A percentile compares a stretch with the other conserved stretches of the same genome.
Conservation (phyloP, 1,284 basidiomycete genomes). For the Trametes hirsuta region DNA sequence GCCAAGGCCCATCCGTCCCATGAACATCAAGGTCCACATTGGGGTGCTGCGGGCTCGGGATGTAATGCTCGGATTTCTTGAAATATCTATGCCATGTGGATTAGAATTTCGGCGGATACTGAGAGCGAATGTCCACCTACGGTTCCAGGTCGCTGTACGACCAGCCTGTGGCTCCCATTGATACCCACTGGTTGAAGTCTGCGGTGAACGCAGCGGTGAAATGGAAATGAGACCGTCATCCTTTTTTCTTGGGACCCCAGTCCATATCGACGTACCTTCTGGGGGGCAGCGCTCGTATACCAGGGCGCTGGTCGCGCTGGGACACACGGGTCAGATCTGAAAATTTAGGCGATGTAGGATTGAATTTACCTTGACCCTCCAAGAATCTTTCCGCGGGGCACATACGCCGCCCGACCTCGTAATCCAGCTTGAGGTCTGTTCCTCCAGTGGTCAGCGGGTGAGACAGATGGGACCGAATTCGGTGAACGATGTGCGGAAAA, state of each 20-base stretch:
- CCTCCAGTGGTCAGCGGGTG: no score
- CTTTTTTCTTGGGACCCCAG: background rate
- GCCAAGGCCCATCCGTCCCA: conserved; percentile 28
- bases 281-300: conserved; percentile 8
- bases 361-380: conserved; percentile 4
- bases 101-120: background rate
- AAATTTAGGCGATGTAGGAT: background rate
- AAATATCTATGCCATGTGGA: conserved; percentile 31
- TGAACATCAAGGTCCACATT: conserved; percentile 11
- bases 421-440: conserved; percentile 5
- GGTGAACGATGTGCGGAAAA: background rate
- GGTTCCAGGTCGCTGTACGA: conserved; percentile 34
- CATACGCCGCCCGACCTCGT: background rate
- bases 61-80: conserved; percentile 33
- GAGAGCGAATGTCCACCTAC: conserved; percentile 18
- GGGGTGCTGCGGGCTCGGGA: conserved; percentile 15
- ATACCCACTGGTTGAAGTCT: conserved; percentile 44
- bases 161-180: conserved; percentile 40
- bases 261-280: background rate
- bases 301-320: conserved; percentile 3
- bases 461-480: background rate
- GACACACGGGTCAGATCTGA: background rate
- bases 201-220: background rate
- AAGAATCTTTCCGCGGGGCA: conserved; percentile 7
- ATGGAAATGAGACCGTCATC: no score